Evolutionary conservation across 257 asterid genomes (phyloP), one percentile per base, ranked within the genome.

Genomic region (Mitragyna speciosa): DNA sequence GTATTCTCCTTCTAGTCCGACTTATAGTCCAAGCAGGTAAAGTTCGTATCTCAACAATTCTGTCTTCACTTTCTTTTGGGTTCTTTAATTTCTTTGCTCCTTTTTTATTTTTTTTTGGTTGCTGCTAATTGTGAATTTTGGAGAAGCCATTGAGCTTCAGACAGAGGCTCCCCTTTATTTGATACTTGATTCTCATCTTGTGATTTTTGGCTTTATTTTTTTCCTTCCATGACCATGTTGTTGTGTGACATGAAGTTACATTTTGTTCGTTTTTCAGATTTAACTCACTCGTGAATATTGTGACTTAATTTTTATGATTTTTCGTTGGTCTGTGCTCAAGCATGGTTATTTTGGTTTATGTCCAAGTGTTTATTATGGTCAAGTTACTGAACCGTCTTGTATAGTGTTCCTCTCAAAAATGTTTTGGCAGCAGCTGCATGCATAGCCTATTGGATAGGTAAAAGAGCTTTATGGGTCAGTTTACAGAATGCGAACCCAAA

Each of bases 11-110:
- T 94, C 98, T 20, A 96, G 97, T 81, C 98, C 98, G 71, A 90
- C 96, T 22, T 94, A 91, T 82, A 96, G 99, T 80, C 98, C 99
- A 31, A 92, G 95, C 99, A 94, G 98, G 99, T 94, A 91, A 80
- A 11, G 17, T 82, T 56, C 47, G 52, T 58, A 41, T 51, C 24
- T 73, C 70, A 43, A 33, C 54, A n/a, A 36, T 70, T 78, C 24
- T 20, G 43, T 28, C 19, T 9, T 12, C 64, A 9, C 45, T 64
- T 28, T 14, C n/a, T 31, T 54, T 11, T 68, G 5, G 28, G 43
- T 12, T 20, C 5, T 43, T n/a, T 59, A 1, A 3, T 28, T 12
- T 9, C 24, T 49, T 10, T 15, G 41, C 30, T 19, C 51, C n/a
- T n/a, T n/a, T n/a, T n/a, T n/a, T n/a, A n/a, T n/a, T n/a, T n/a